Evolutionary conservation across 352 stramenopile genomes (phyloP).

Genomic region (Phytophthora cryptogea): DNA sequence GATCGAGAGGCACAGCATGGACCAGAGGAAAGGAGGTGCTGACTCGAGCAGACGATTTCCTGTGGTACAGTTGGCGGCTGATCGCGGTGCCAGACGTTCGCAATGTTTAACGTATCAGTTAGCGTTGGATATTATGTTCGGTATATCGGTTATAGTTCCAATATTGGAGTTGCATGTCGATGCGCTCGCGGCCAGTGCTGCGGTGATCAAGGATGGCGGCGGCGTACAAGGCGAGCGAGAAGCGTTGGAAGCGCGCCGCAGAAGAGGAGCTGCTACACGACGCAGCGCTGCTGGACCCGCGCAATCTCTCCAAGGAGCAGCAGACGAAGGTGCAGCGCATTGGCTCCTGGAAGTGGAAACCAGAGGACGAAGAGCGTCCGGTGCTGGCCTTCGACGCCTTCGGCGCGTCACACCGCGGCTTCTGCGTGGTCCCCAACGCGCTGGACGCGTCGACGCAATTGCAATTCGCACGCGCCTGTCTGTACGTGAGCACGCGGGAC

Average conservation of each 20-base stretch:
- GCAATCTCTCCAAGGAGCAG: slow-evolving; percentile 34
- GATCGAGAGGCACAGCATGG: too few species aligned
- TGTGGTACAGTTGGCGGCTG: slow-evolving; percentile 6
- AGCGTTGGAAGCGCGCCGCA: slow-evolving; percentile 67
- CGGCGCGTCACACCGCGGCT: slow-evolving; percentile 53
- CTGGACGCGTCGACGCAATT: slow-evolving; percentile 57
- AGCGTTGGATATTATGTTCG: too few species aligned
- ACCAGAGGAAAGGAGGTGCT: not conserved
- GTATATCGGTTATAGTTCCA: too few species aligned
- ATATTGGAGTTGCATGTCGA: too few species aligned
- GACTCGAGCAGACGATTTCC: slow-evolving; percentile 11
- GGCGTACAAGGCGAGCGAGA: slow-evolving; percentile 75
- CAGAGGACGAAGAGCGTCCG: slow-evolving; percentile 31
- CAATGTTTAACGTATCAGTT: not conserved
- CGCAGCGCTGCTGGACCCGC: slow-evolving; percentile 48
- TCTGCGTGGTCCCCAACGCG: slow-evolving; percentile 70
- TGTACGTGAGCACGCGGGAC: slow-evolving; percentile 44
- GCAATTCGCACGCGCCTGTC: slow-evolving; percentile 51
- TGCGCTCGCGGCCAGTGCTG: not conserved
- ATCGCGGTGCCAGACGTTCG: slow-evolving; percentile 3
- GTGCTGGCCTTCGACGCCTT: slow-evolving; percentile 58
- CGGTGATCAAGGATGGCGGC: slow-evolving; percentile 10
- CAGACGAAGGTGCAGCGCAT: slow-evolving; percentile 35
- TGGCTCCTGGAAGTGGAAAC: slow-evolving; percentile 42
- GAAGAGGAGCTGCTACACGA: slow-evolving; percentile 34